Base-by-base conservation (phyloP, 2,329 filamentous ascomycete genomes). In the Aspergillus sp. region DNA sequence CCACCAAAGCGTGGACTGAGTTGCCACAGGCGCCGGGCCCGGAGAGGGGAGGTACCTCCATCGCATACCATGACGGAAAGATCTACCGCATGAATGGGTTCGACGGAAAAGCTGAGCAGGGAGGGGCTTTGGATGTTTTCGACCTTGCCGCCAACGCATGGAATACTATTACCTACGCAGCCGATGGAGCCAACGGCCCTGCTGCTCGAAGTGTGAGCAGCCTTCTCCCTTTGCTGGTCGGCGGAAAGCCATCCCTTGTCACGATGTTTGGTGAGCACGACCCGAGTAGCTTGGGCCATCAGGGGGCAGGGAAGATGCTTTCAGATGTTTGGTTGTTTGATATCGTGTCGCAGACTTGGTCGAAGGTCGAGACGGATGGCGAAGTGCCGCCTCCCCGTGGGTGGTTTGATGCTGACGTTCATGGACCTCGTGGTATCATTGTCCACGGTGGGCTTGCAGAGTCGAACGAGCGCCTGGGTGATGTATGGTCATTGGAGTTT, bases 51-150 rank as follows among this genome's bases (percentile, higher is more conserved):
- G 90, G 89, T 1, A 78, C 89, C 0, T 84, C 85, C 4, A 85
- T 96, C 24, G 84, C 87, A 1, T 81, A 87, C 52, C 81, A 81
- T 44, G 81, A 83, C 53, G 84, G 84, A 22, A 83, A 85, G 22
- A 72, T 96, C 6, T 96, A 88, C 74, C 83, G 91, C 26, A 93
- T 91, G 77, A 90, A 91, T 60, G 91, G 91, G 0, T 93, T 88
- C 65, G 89, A 93, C 70, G 90, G 89, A 0, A 77, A 81, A 44
- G 76, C 68, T 0, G 89, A 93, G 66, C 78, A 90, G 48, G 90
- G 90, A 15, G 90, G 89, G 0, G 80, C 82, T 57, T 68, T 96
- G 12, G 90, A 96, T 67, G 82, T 89, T 2, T 85, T 76, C 58
- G 69, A 79, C 22, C 63, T 72, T 0, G 61, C 60, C 5, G 62